Evolutionary conservation across 176 grass and related monocot genomes (phyloP).

Genomic region (Sorghum bicolor): Sorghum_bicolor_NCBIv3 NC_012872.2:53462001-53462500

Average conservation of each 20-base stretch:
- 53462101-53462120: too few relatives aligned
- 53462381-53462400: constrained; percentile 17
- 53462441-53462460: background rate
- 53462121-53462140: constrained; percentile 33
- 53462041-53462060: constrained; percentile 34
- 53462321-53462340: background rate
- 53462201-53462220: background rate
- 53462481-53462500: background rate
- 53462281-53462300: background rate
- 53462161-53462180: constrained; percentile 23
- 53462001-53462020: background rate
- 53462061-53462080: constrained; percentile 3
- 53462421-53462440: background rate
- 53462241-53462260: background rate
- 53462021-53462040: constrained; percentile 21
- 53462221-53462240: background rate
- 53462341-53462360: background rate
- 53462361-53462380: background rate
- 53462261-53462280: background rate
- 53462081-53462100: background rate
- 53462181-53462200: background rate
- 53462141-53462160: constrained; percentile 26
- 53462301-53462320: background rate
- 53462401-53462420: background rate
- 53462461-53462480: background rate